Evolutionary conservation across 352 stramenopile genomes (phyloP), one percentile per base, ranked within the genome.

Genomic region (Pythium monospermum): DNA sequence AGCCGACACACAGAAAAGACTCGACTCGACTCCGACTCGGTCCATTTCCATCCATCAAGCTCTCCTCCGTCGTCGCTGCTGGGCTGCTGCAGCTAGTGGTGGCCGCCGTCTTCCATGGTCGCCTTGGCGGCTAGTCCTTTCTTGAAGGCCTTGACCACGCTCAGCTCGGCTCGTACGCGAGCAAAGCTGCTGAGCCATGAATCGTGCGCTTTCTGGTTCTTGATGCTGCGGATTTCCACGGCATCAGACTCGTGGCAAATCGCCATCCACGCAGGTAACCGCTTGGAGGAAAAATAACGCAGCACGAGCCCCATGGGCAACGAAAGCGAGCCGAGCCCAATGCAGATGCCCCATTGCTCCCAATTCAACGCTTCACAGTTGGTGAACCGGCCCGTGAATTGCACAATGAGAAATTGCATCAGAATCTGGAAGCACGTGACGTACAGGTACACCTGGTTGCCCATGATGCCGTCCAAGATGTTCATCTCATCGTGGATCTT

Each of bases 351-450:
- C 73, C 77, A 90, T 44, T 87, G 70, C 0, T 2, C 46, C 1
- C 53, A 66, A 1, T 63, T 75, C 10, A 91, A 54, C 3, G 65
- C 66, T 12, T 40, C 35, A 50, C 78, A 90, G 43, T 83, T 84
- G 62, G 88, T 89, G 25, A 85, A 83, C 1, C 59, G 48, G 3
- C 92, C 94, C n/a, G 89, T 97, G 38, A 78, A 86, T 66, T 99
- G 64, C 12, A 99, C 90, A 53, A 99, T 97, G 42, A 99, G 41
- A 37, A 97, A 54, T 71, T 99, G 96, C 45, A 97, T 43, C 8
- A 8, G 7, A 13, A 35, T 13, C 30, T 35, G 30, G 30, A 35
- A 35, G 7, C 8, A 8, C 7, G 30, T 35, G 30, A 35, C 30
- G 13, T 35, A 35, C 7, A 13, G 30, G 54, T 90, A 89, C 45